phyloP scores from a whole-genome alignment of 2,329 filamentous ascomycete species.

The Trichothecium sympodiale region DNA sequence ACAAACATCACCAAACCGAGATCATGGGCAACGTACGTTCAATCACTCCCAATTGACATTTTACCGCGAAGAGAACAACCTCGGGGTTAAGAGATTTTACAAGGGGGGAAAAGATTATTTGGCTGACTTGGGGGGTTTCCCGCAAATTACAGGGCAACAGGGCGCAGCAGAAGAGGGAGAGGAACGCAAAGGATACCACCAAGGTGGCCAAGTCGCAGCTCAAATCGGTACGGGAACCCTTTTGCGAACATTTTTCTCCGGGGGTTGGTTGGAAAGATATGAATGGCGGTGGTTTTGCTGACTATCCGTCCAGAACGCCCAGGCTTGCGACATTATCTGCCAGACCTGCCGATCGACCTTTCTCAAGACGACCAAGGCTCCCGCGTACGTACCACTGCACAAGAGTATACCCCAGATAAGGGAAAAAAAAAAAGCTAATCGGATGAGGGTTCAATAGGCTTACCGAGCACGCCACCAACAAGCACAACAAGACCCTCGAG shows the following conservation, averaged over 20 bases:
- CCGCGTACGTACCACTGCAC: too few species aligned
- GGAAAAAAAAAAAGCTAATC: too few species aligned
- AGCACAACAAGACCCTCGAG: conserved; percentile 60
- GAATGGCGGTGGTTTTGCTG: conserved; percentile 6
- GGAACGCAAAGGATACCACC: conserved; percentile 52
- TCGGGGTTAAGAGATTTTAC: too few species aligned
- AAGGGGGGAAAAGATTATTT: too few species aligned
- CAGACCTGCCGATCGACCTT: conserved; percentile 67
- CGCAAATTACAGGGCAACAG: conserved; percentile 42
- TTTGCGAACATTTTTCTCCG: too few species aligned
- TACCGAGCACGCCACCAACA: conserved; percentile 61
- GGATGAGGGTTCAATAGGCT: conserved; percentile 32
- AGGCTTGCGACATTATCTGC: conserved; percentile 69
- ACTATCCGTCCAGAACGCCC: conserved; percentile 46
- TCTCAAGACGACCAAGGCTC: conserved; percentile 64
- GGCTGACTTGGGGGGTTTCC: not conserved
- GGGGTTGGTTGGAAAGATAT: too few species aligned
- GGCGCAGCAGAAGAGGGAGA: conserved; percentile 62
- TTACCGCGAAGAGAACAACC: too few species aligned
- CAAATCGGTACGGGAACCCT: conserved; percentile 55
- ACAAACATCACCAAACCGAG: conserved; percentile 3
- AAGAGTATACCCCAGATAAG: too few species aligned
- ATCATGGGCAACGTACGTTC: conserved; percentile 24
- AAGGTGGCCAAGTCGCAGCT: conserved; percentile 53
- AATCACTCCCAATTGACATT: too few species aligned